Evolutionary conservation across 148 eudicot genomes (phyloP), one percentile per base, ranked within the genome.

Genomic region (Dysphania ambrosioides): DNA sequence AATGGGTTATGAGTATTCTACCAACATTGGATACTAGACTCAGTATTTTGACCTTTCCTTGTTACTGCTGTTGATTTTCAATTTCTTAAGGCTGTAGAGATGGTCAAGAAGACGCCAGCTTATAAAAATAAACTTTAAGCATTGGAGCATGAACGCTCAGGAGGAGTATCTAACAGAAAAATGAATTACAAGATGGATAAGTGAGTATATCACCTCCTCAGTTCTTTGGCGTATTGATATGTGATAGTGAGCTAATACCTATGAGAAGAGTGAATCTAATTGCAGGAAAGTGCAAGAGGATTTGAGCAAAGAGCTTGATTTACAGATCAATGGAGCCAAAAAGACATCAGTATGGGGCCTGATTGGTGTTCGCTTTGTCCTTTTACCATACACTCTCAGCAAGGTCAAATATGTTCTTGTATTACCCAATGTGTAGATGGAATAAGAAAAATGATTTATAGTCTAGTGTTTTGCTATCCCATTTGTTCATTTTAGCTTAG

Each of bases 271-370:
- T 72, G 77, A 27, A 36, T 62, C 77, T 71, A 57, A 63, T 59
- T 75, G 68, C 88, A 94, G 98, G 85, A 86, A 85, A 67, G 61
- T 84, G 71, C 83, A 81, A 40, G 98, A 90, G 77, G 98, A 94
- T 51, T 84, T 91, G 40, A 87, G 96, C 88, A 92, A 92, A 76
- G 98, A 94, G 79, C 96, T 94, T 81, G 97, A 94, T 63, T 80
- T 94, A 79, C 97, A 94, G 85, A 94, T 94, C 70, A 91, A 90
- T 63, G 98, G 98, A 38, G 97, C 98, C 71, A 97, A 92, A 80
- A 88, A 87, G 75, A 97, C 98, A 73, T 90, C 98, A 36, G 55
- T 90, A 47, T 91, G 97, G 98, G 90, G 86, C 57, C 86, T 94
- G 58, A 64, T 94, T 57, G 86, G 90, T 74, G 81, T 92, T 71